Base-by-base conservation (phyloP, 805 yeast species). In the Ascoidea tarda region DNA sequence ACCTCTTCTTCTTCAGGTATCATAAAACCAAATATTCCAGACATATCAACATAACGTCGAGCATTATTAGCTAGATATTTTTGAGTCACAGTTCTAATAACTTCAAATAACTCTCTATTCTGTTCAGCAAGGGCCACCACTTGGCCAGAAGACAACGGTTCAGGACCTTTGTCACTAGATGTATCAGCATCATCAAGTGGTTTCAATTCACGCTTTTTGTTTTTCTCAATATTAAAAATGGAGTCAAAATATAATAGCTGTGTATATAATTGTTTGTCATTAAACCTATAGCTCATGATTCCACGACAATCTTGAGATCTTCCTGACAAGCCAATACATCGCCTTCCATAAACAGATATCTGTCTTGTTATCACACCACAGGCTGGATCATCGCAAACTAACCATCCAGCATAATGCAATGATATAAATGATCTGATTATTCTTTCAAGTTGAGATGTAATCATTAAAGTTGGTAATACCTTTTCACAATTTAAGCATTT, bases 41-140 rank as follows among this genome's bases (percentile, higher is more conserved):
- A 81, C 86, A 91, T 81, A 63, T 87, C 86, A 50, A 90, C 97
- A 66, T 81, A 89, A 50, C 96, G 75, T 59, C 96, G 81, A 5
- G 96, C 97, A 68, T 91, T 85, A 56, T 85, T 85, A 51, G 73
- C 72, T 58, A 91, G 67, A 60, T 90, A 91, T 65, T 81, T 81
- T 58, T 79, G 77, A 0, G 85, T 85, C 1, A 87, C 82, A 8
- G 71, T 69, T 49, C 75, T 72, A 56, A 78, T 77, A 5, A 67
- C 59, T 16, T 66, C 75, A 60, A 89, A 83, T 21, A 77, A 60
- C 10, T 69, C 79, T 51, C 89, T 71, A 62, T 88, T 90, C 61
- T 85, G 95, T 63, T 85, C 96, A 1, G 85, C 82, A 47, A 87
- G 68, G 0, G 90, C 95, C 54, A 76, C 80, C 10, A 84, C 64